Evolutionary conservation across 1,284 basidiomycete species (phyloP), one percentile per base, ranked within the genome.

Genomic region (Sanghuangporus weigelae): DNA sequence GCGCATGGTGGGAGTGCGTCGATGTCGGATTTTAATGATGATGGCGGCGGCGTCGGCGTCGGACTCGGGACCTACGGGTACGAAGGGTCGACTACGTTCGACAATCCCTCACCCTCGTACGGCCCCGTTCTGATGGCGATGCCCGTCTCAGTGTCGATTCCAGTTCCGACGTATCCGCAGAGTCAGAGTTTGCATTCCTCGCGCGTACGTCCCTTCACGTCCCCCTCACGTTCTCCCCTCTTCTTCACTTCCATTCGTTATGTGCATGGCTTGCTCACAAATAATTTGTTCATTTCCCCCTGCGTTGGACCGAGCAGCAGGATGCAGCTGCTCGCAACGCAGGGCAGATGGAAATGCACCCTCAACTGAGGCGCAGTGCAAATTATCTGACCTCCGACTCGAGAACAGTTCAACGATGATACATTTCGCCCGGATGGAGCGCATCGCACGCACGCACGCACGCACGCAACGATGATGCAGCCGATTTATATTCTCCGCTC

Each of bases 101-200:
- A 23, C 48, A n/a, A 51, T 19, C 7, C 49, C 46, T 39, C 58
- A 3, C 58, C 35, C 49, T 42, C 49, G 16, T 50, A 51, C 19
- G 26, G 58, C 19, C 58, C 58, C 58, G 58, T 44, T 7, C 46
- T 49, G 48, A 60, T 51, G 58, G 35, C 58, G 26, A 26, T 57
- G 42, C 42, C 55, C 1, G 19, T 46, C 16, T 57, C 55, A 7
- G 38, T 57, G 42, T 42, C 38, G 16, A n/a, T 54, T 31, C 53
- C 53, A 8, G 53, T 54, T 7, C 35, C 26, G 26, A 31, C 26
- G 5, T 31, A 31, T 31, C 26, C 26, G 26, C 26, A 31, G 26
- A 31, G 23, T 6, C 53, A 54, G 26, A 5, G 16, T 54, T 12
- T 35, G 11, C 53, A 38, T 31, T 31, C 26, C 35, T 39, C 53